Evolutionary conservation across 2,329 filamentous ascomycete species (phyloP).

Genomic region (Ophiostoma angusticollis): DNA sequence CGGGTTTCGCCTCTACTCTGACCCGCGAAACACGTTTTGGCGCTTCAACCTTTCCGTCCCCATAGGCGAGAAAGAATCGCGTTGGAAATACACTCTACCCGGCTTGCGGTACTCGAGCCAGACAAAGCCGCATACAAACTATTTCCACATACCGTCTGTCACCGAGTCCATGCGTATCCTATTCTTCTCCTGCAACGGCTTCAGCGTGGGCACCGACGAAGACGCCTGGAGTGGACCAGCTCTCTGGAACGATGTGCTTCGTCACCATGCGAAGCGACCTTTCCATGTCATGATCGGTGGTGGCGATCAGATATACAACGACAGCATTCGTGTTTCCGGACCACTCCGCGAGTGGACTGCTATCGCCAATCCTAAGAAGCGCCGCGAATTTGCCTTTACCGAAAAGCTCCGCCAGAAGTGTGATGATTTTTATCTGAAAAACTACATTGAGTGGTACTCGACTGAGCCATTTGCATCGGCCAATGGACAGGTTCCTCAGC

Average conservation of each 20-base stretch:
- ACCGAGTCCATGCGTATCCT: constrained; percentile 92
- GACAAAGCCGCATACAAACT: constrained; percentile 46
- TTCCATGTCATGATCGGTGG: constrained; percentile 97
- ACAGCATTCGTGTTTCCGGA: constrained; percentile 74
- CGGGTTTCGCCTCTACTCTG: constrained; percentile 50
- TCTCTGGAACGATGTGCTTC: constrained; percentile 86
- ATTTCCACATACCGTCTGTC: constrained; percentile 73
- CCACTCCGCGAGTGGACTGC: constrained; percentile 73
- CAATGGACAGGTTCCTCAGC: constrained; percentile 83
- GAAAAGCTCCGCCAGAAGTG: constrained; percentile 68
- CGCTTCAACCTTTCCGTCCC: constrained; percentile 72
- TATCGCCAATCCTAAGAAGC: constrained; percentile 71
- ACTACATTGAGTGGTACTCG: constrained; percentile 60
- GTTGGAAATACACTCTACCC: constrained; percentile 67
- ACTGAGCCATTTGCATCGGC: constrained; percentile 74
- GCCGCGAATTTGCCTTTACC: constrained; percentile 65
- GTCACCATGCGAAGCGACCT: constrained; percentile 63
- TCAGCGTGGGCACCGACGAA: constrained; percentile 76
- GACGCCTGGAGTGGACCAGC: constrained; percentile 81
- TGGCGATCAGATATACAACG: constrained; percentile 94
- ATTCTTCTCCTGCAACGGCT: constrained; percentile 98
- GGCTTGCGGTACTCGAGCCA: constrained; percentile 42
- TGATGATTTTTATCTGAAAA: constrained; percentile 81
- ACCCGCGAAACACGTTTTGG: constrained; percentile 74
- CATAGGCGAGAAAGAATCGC: constrained; percentile 54